Evolutionary conservation across 176 grass and related monocot genomes (phyloP).

Genomic region (Luzula sylvatica): DNA sequence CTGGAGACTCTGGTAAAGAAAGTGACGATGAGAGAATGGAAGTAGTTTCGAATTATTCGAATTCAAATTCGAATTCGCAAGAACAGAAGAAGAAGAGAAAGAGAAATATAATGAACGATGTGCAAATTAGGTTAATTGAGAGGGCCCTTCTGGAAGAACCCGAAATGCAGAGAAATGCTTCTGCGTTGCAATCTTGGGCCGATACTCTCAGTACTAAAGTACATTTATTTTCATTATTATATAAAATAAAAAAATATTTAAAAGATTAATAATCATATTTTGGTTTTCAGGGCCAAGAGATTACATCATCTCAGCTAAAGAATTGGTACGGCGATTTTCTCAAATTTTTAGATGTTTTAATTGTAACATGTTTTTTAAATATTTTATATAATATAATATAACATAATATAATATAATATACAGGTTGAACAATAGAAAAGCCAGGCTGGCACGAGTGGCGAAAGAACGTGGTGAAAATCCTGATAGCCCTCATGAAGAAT

Average conservation of each 20-base stretch:
- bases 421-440: conserved; percentile 96
- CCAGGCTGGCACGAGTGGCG: conserved; percentile 60
- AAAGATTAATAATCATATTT: not conserved
- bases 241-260: not conserved
- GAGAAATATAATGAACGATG: conserved; percentile 79
- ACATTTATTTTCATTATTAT: too few relatives aligned
- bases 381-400: not conserved
- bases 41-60: not conserved
- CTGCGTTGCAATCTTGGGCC: conserved; percentile 58
- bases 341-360: not conserved
- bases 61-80: conserved; percentile 39
- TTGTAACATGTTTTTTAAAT: too few relatives aligned
- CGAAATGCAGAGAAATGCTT: conserved; percentile 82
- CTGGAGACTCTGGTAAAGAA: conserved; percentile 43
- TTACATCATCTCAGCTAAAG: conserved; percentile 91
- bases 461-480: conserved; percentile 67
- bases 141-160: conserved; percentile 75
- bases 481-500: conserved; percentile 50
- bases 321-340: conserved; percentile 63
- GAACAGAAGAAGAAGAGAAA: conserved; percentile 84
- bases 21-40: conserved; percentile 68
- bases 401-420: conserved; percentile 1
- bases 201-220: conserved; percentile 69
- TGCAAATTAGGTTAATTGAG: conserved; percentile 70
- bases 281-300: conserved; percentile 76